Percentiles rank a stretch among this genome's conserved stretches.
Evolutionary conservation across 768 basidiomycete species (phyloP).

Genomic region (Fistulinella prunicolor): DNA sequence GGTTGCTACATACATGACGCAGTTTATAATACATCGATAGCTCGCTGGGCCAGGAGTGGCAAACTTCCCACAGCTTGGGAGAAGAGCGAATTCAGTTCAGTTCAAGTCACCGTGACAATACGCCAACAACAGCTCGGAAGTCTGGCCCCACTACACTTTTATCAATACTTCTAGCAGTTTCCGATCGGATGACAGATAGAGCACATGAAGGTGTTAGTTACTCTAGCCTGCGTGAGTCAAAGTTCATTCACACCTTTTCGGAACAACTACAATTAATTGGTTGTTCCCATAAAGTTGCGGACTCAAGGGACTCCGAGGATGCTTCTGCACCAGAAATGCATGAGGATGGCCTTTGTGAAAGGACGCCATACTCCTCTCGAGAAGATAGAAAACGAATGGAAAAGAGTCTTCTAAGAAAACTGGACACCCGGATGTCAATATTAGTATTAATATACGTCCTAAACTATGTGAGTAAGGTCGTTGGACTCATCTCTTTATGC

Average conservation of each 20-base stretch:
- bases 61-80: too few species aligned
- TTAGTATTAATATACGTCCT: slow-evolving; percentile 35
- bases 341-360: neutral
- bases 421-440: slow-evolving; percentile 36
- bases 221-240: slow-evolving; percentile 18
- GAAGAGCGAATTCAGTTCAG: too few species aligned
- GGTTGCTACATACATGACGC: too few species aligned
- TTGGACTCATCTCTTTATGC: neutral
- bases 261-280: neutral
- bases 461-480: slow-evolving; percentile 30
- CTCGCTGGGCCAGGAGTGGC: too few species aligned
- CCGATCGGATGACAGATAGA: slow-evolving; percentile 12
- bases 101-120: too few species aligned
- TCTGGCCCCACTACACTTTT: too few species aligned
- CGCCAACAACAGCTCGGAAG: too few species aligned
- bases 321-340: neutral
- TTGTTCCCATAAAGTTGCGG: neutral
- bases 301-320: slow-evolving; percentile 9
- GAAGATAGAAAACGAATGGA: slow-evolving; percentile 38
- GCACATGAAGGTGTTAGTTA: slow-evolving; percentile 7
- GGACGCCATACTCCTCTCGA: neutral
- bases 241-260: neutral
- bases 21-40: too few species aligned
- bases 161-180: too few species aligned
- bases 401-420: slow-evolving; percentile 38